Percentiles rank a stretch among this genome's conserved stretches.
These are phyloP conservation scores for Capillidium rhysosporum DNA, from an alignment of 371 early-diverging fungal genomes.

Conservation along the genomic window DNA sequence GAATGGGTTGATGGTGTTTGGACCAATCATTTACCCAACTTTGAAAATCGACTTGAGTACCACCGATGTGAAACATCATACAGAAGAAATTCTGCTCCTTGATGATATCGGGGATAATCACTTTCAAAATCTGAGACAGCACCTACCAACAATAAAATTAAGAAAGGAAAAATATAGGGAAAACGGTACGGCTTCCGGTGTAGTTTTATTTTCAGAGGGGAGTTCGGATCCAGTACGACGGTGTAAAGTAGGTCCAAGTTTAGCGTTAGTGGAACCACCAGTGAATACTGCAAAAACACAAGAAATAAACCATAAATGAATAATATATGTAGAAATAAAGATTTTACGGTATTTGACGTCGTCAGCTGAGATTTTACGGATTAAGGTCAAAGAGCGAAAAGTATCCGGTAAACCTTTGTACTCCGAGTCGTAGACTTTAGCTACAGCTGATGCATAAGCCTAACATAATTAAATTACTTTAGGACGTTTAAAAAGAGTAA, in stretches of 20 bases:
- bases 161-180: not conserved
- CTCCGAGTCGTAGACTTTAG: slow-evolving; percentile 1
- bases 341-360: slow-evolving; percentile 2
- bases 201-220: slow-evolving; percentile 6
- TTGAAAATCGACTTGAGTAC: not conserved
- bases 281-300: not conserved
- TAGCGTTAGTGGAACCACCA: not conserved
- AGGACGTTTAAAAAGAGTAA: slow-evolving; percentile 1
- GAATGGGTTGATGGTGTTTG: slow-evolving; percentile 18
- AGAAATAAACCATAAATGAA: not conserved
- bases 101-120: slow-evolving; percentile 20
- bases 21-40: slow-evolving; percentile 7
- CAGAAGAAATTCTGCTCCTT: slow-evolving; percentile 69
- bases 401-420: slow-evolving; percentile 1
- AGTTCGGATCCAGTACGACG: slow-evolving; percentile 1
- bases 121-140: slow-evolving; percentile 24
- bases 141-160: slow-evolving; percentile 13
- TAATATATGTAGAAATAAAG: no score
- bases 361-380: not conserved
- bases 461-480: not conserved
- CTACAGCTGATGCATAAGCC: not conserved
- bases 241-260: slow-evolving; percentile 5
- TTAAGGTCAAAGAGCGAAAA: not conserved
- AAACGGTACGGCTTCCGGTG: slow-evolving; percentile 9
- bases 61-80: slow-evolving; percentile 43